Conservation (phyloP, 2,329 filamentous ascomycete species). For the Neoscytalidium dimidiatum region DNA sequence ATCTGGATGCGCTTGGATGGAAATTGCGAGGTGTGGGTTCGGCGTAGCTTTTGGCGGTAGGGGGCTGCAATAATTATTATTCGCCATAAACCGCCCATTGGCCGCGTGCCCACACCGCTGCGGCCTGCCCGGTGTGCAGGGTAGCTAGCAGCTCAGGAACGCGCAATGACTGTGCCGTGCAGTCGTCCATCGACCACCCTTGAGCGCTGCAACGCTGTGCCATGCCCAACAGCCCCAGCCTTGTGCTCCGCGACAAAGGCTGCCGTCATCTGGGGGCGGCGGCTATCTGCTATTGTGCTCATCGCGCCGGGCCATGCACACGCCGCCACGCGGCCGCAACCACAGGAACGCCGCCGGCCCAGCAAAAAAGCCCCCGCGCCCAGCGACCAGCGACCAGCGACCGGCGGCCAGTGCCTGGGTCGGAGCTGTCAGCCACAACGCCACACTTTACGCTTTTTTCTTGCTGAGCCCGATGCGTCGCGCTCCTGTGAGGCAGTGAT, state of each 20-base stretch:
- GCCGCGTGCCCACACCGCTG: constrained; percentile 10
- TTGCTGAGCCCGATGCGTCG: neutral
- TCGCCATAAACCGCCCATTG: constrained; percentile 12
- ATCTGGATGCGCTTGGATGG: constrained; percentile 13
- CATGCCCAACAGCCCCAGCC: neutral
- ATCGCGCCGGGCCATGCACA: neutral
- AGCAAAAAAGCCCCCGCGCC: neutral
- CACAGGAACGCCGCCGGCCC: neutral
- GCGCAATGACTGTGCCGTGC: constrained; percentile 13
- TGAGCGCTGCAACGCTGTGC: neutral
- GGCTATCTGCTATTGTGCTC: neutral
- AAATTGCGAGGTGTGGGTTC: constrained; percentile 17
- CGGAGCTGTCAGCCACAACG: neutral
- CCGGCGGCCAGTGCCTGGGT: neutral
- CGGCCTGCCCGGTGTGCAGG: constrained; percentile 5
- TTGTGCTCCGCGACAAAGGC: neutral
- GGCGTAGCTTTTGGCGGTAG: constrained; percentile 1
- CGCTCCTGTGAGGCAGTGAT: neutral
- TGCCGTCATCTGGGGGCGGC: neutral
- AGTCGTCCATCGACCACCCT: neutral
- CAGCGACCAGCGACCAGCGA: neutral
- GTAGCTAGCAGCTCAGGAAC: constrained; percentile 9
- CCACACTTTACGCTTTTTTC: constrained; percentile 8
- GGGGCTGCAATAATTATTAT: constrained; percentile 10
- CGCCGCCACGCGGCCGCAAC: constrained; percentile 3